Conservation (phyloP, 1,284 basidiomycete species). For the Ceraceosorus guamensis region DNA sequence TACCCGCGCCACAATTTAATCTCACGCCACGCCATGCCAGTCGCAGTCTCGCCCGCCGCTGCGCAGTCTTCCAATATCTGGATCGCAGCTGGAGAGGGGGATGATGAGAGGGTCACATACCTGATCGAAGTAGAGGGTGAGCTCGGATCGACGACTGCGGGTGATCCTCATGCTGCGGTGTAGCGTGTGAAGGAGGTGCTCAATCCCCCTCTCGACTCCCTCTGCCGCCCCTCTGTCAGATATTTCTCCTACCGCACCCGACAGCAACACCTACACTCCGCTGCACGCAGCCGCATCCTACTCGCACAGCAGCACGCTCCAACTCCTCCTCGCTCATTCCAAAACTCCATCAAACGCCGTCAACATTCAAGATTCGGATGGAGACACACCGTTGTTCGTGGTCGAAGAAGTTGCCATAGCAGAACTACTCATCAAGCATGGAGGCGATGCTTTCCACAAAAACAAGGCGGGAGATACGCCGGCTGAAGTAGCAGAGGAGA, state of each 20-base stretch:
- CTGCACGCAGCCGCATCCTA: slow-evolving; percentile 47
- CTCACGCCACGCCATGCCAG: too few species aligned
- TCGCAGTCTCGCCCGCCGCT: not conserved
- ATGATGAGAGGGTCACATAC: slow-evolving; percentile 32
- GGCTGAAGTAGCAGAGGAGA: slow-evolving; percentile 32
- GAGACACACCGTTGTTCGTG: slow-evolving; percentile 45
- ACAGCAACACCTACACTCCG: slow-evolving; percentile 41
- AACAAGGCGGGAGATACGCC: slow-evolving; percentile 38
- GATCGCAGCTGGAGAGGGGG: slow-evolving; percentile 45
- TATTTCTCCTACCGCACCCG: slow-evolving; percentile 27
- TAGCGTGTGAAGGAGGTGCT: too few species aligned
- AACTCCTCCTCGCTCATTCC: slow-evolving; percentile 31
- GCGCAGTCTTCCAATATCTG: slow-evolving; percentile 35
- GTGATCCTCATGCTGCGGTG: not conserved
- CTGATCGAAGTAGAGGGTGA: slow-evolving; percentile 28
- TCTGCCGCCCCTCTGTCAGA: not conserved
- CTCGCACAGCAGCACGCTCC: slow-evolving; percentile 31
- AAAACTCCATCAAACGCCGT: slow-evolving; percentile 19
- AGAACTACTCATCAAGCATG: slow-evolving; percentile 37
- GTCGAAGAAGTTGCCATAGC: slow-evolving; percentile 36
- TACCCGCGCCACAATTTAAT: too few species aligned
- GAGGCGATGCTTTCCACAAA: slow-evolving; percentile 28
- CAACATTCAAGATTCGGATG: slow-evolving; percentile 36
- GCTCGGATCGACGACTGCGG: not conserved
- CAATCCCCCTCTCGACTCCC: not conserved